These are phyloP conservation scores for Ophiostoma piceae DNA, from an alignment of 2,329 filamentous ascomycete genomes.

Conservation along the genomic window DNA sequence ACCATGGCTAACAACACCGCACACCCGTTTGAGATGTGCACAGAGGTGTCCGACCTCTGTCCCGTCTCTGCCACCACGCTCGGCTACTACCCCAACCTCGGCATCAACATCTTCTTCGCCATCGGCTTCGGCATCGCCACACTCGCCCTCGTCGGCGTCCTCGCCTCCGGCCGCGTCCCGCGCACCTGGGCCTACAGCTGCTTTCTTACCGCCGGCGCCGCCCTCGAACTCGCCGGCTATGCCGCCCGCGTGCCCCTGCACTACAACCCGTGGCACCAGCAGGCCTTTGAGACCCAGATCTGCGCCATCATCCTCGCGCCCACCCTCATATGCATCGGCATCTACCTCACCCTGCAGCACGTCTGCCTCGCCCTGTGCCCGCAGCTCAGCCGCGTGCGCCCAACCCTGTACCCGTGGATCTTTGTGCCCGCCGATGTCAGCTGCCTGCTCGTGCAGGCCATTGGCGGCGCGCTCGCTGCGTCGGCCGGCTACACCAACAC, in stretches of 20 bases:
- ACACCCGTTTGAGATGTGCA: conserved; percentile 27
- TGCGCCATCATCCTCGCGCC: conserved; percentile 55
- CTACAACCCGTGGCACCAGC: conserved; percentile 49
- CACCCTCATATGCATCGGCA: conserved; percentile 56
- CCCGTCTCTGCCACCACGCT: conserved; percentile 50
- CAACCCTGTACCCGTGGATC: conserved; percentile 50
- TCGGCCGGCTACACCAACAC: conserved; percentile 38
- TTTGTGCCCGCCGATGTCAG: conserved; percentile 57
- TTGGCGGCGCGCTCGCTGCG: conserved; percentile 53
- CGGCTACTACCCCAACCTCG: conserved; percentile 53
- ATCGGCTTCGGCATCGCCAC: conserved; percentile 44
- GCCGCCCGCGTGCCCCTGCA: conserved; percentile 47
- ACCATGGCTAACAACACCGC: conserved; percentile 19
- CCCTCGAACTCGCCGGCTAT: conserved; percentile 52
- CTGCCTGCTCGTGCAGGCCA: conserved; percentile 54
- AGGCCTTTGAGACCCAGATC: conserved; percentile 55
- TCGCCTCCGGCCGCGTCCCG: conserved; percentile 37
- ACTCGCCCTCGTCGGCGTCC: conserved; percentile 37
- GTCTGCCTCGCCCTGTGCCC: conserved; percentile 47
- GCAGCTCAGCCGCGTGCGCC: conserved; percentile 46
- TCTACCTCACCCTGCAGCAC: conserved; percentile 62
- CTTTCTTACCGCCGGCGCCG: conserved; percentile 45
- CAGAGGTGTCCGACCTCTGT: conserved; percentile 38
- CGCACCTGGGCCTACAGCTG: conserved; percentile 52
- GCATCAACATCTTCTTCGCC: conserved; percentile 51